Base-by-base conservation (phyloP, 176 grass and related monocot genomes). In the Aegilops bicornis region DNA sequence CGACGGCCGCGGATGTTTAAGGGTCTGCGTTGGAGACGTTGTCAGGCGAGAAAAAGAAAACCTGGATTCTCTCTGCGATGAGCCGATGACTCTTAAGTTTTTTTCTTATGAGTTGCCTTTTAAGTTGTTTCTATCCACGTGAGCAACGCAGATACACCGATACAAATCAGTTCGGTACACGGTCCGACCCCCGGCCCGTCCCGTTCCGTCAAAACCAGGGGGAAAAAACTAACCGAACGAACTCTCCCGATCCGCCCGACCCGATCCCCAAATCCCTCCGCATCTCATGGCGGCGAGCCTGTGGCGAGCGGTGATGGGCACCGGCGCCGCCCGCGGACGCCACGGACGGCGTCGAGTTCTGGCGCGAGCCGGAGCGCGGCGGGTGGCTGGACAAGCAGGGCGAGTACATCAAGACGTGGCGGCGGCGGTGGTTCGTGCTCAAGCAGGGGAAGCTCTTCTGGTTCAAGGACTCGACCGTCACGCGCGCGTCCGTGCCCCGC, bases 391-490 rank as follows among this genome's bases (percentile, higher is more conserved):
- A 80, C 78, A 99, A 99, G 75, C 97, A 99, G 76, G 94, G 94
- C 4, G 97, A 94, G 92, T 99, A 99, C 89, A 96, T 99, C 90
- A 99, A 99, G 92, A 96, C 94, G 64, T 99, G 97, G 97, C 90
- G 97, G 69, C 94, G 94, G 82, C 93, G 97, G n/a, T 96, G 97
- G 97, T 99, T 99, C 85, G 92, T 99, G 79, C 97, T 99, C 27
- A 99, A 96, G 92, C 92, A 94, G 61, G 97, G 94, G 67, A 91
- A 73, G 84, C 94, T 98, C 79, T 98, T 96, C 92, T 98, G 94
- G 94, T 98, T 98, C 92, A 98, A 98, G 94, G 97, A 96, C 1
- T 79, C 88, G 13, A 33, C 10, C 8, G 77, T 96, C 20, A 96
- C 92, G 73, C 84, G 97, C 23, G 89, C 94, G 31, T 98, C 94